Evolutionary conservation across 2,329 filamentous ascomycete genomes (phyloP).

Genomic region (Colletotrichum higginsianum): DNA sequence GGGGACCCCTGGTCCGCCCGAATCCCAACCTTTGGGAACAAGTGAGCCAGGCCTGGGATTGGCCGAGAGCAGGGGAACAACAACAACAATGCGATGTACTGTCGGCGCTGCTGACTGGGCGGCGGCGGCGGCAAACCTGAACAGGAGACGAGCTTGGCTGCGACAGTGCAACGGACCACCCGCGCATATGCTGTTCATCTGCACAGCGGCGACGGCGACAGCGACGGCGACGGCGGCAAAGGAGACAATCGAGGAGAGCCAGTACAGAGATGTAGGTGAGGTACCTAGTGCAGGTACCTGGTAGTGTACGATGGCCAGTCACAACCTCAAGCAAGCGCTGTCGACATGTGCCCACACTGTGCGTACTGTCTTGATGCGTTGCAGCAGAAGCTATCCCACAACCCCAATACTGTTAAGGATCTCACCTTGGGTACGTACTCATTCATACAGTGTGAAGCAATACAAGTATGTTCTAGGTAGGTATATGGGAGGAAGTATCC

Average conservation of each 20-base stretch:
- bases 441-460: background rate
- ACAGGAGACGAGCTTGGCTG: background rate
- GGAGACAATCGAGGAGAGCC: background rate
- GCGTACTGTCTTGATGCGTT: background rate
- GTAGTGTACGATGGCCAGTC: constrained; percentile 24
- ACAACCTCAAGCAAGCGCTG: background rate
- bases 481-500: background rate
- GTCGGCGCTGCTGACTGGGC: constrained; percentile 8
- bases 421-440: constrained; percentile 31
- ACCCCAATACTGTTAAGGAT: background rate
- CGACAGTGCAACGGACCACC: constrained; percentile 19
- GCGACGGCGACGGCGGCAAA: background rate
- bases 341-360: background rate
- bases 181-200: background rate
- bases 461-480: background rate
- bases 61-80: constrained; percentile 8
- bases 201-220: constrained; percentile 14
- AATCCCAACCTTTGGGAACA: constrained; percentile 36
- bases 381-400: background rate
- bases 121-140: constrained; percentile 1
- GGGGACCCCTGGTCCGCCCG: constrained; percentile 23
- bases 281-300: too few species aligned
- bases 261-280: too few species aligned
- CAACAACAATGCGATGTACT: constrained; percentile 25
- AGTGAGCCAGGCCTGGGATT: background rate